Base-by-base conservation (phyloP, 2,329 filamentous ascomycete species). In the Graphiopsis chlorocephala region DNA sequence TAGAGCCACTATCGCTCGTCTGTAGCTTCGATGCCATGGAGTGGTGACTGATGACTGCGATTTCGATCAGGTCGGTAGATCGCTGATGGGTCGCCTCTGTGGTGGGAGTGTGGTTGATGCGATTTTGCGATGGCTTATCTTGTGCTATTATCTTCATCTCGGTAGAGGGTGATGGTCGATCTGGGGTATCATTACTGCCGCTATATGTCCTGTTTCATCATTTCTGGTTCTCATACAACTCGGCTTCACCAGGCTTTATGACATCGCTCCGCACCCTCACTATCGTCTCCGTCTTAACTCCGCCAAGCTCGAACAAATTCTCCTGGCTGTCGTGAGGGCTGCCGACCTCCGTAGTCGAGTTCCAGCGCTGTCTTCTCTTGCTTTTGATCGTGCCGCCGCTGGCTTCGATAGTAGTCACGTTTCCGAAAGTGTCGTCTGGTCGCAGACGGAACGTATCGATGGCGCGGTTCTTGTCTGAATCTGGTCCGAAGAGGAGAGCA, bases 401-500 rank as follows among this genome's bases (percentile, higher is more conserved):
- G 11, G 69, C 68, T 28, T 70, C 66, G 50, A 73, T 71, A 7
- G 67, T 71, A 0, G 71, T 73, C 20, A 68, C 71, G 2, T 70
- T 72, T 10, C 71, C 70, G 33, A 66, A 72, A 5, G 58, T 64
- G 11, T 65, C 47, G 56, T 72, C 70, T 15, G 69, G 64, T 25
- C 68, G 64, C 45, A 65, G 66, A 29, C 66, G 67, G 67, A 72
- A 73, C 1, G 70, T 72, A 23, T 71, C 68, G 17, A 72, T 64
- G 12, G 65, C 70, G 11, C 66, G 53, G 15, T 65, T 57, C 31
- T 70, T 64, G 57, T 69, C 71, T 68, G 66, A 76, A 65, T 83
- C 81, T 59, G 83, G 80, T 65, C 82, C 81, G 70, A 85, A 79
- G 52, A 86, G 78, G 68, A 86, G 78, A 55, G 82, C 82, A 56